phyloP scores from a whole-genome alignment of 140 eudicot genomes.

The Flaveria floridana region DNA sequence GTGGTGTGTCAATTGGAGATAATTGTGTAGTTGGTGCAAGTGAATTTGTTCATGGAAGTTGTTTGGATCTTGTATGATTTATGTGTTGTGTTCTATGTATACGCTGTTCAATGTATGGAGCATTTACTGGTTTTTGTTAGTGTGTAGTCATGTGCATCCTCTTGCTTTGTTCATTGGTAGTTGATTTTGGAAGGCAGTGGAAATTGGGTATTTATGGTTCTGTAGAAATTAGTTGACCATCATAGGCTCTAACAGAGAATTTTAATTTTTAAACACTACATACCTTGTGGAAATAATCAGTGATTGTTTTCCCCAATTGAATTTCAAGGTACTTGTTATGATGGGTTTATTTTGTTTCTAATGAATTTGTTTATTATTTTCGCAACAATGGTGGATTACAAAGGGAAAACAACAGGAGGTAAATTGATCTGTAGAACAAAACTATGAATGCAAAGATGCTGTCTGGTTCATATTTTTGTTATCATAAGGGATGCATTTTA shows the following conservation, averaged over 20 bases:
- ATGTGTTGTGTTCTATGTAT: neutral
- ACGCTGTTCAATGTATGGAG: neutral
- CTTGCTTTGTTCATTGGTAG: neutral
- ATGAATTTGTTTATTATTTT: conserved; percentile 1
- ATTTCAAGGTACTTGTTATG: neutral
- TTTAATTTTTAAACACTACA: neutral
- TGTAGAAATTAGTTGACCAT: conserved; percentile 8
- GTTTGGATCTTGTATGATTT: neutral
- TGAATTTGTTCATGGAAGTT: neutral
- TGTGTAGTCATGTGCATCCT: neutral
- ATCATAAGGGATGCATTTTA: neutral
- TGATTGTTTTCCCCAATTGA: neutral
- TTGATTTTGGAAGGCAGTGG: neutral
- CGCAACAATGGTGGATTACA: neutral
- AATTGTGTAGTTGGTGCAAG: conserved; percentile 15
- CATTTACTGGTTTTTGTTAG: conserved; percentile 1
- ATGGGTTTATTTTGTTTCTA: neutral
- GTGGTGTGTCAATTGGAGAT: neutral
- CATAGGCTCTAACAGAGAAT: neutral
- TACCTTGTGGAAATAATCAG: neutral
- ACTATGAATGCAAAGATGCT: conserved; percentile 11
- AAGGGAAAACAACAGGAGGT: conserved; percentile 3
- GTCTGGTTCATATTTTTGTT: neutral
- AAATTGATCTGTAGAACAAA: conserved; percentile 19
- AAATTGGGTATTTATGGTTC: neutral